These are phyloP conservation scores for Trebouxia sp. DNA, from an alignment of 139 green algal species.

Conservation along the genomic window DNA sequence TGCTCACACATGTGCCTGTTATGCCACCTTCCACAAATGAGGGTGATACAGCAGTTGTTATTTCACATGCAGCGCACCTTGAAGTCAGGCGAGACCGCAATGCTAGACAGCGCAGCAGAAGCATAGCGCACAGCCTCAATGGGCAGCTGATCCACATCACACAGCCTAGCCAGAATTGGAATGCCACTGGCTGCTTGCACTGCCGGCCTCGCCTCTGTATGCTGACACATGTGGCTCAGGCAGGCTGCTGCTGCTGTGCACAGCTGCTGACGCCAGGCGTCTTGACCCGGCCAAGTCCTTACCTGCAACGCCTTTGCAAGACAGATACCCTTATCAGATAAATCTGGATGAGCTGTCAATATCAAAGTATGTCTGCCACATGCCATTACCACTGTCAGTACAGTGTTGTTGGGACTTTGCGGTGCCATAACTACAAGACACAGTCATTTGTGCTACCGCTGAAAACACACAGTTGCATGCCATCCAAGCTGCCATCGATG, in stretches of 20 bases:
- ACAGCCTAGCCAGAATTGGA: background rate
- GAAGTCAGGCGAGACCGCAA: background rate
- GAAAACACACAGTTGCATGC: too few species aligned
- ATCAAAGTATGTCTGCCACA: too few species aligned
- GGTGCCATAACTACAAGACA: too few species aligned
- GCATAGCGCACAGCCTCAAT: conserved; percentile 3
- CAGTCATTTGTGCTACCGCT: too few species aligned
- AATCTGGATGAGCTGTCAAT: too few species aligned
- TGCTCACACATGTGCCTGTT: conserved; percentile 19
- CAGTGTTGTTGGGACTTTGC: too few species aligned
- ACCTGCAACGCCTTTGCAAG: background rate
- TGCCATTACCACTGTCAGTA: too few species aligned
- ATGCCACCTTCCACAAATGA: too few species aligned
- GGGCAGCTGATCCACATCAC: background rate
- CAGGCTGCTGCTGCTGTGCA: conserved; percentile 14
- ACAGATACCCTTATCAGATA: too few species aligned
- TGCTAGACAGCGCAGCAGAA: background rate
- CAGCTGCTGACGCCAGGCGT: background rate
- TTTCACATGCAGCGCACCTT: conserved; percentile 5
- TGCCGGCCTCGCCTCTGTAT: background rate
- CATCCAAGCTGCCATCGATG: too few species aligned
- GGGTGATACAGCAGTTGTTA: too few species aligned
- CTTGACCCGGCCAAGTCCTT: background rate
- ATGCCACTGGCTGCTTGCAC: background rate
- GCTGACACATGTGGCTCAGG: conserved; percentile 15